Percentiles rank a stretch among this genome's conserved stretches.
phyloP scores from a whole-genome alignment of 2,329 filamentous ascomycete species.

The Cryphonectria japonica region DNA sequence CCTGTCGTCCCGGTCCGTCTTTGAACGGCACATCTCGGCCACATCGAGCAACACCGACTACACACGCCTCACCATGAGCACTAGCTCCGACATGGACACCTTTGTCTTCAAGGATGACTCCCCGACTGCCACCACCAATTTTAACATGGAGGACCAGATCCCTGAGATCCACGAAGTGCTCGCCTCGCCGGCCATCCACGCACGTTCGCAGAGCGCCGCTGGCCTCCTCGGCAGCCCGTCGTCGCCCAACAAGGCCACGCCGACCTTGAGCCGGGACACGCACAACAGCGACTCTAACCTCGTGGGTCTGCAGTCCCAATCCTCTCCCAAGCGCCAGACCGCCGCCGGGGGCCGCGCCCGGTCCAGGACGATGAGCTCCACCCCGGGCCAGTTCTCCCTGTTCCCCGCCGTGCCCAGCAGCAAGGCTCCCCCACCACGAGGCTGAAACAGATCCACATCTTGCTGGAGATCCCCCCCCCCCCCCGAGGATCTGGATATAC shows the following conservation, averaged over 20 bases:
- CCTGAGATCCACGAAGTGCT: constrained; percentile 38
- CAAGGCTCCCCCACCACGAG: constrained; percentile 22
- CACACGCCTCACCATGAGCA: constrained; percentile 59
- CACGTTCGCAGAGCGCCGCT: constrained; percentile 25
- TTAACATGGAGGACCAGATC: constrained; percentile 33
- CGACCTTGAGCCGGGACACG: constrained; percentile 32
- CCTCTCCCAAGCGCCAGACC: constrained; percentile 27
- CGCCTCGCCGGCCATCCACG: constrained; percentile 33
- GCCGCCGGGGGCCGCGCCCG: constrained; percentile 43
- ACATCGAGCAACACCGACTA: constrained; percentile 58
- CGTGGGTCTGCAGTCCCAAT: constrained; percentile 32
- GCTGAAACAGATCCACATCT: constrained; percentile 17
- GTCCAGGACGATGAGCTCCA: constrained; percentile 52
- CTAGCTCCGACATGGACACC: constrained; percentile 46
- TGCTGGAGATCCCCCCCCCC: neutral
- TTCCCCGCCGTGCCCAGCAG: constrained; percentile 40
- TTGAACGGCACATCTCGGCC: constrained; percentile 57
- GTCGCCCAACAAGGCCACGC: constrained; percentile 7
- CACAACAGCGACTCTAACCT: constrained; percentile 38
- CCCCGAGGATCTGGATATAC: neutral
- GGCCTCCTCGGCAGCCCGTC: constrained; percentile 20
- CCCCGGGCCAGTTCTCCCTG: constrained; percentile 51
- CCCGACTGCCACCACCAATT: constrained; percentile 14
- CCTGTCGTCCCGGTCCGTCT: constrained; percentile 51
- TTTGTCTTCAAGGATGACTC: constrained; percentile 32